Base-by-base conservation (phyloP, 1,284 basidiomycete species). In the Violaceomyces palustris region DNA sequence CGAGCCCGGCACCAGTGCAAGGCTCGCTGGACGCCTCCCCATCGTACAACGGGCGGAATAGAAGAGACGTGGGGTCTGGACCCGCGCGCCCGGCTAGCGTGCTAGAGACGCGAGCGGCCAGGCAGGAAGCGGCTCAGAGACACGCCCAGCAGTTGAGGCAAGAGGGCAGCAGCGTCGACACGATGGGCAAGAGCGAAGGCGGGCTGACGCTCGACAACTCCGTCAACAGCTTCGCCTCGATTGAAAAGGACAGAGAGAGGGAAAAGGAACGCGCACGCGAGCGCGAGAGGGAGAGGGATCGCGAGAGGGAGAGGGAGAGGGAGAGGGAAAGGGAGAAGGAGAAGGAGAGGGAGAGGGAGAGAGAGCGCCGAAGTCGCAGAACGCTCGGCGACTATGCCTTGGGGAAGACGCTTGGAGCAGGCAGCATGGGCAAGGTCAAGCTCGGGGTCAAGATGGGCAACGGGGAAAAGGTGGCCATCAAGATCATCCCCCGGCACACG, bases 341-440 rank as follows among this genome's bases (percentile, higher is more conserved):
- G 18, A 9, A 46, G n/a, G 61, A 60, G 6, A 41, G 55, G 15
- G 62, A 53, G 8, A 42, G 54, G 8, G 61, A 64, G 11, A 49
- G 59, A 30, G 59, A 64, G 25, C 52, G 59, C 8, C 48, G 62
- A 28, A 53, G 55, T 30, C 56, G 69, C 4, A 43, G 67, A 50
- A 64, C 61, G 33, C 72, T 98, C 11, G 92, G 93, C 30, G 90
- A 97, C 74, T 98, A 96, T 78, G 88, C 88, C 51, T 81, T 98
- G 55, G 88, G 88, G 67, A 97, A 97, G 80, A 97, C 93, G 3
- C 80, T 98, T 26, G 93, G 94, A 37, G 91, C 91, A 29, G 93
- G 94, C 28, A 92, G 88, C 74, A 98, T 98, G 92, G 94, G 93
- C 61, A 97, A 97, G 74, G 94, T 98, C 69, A 98, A 97, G 79